Evolutionary conservation across 306 rosid species (phyloP).

Genomic region (Alnus rubra): DNA sequence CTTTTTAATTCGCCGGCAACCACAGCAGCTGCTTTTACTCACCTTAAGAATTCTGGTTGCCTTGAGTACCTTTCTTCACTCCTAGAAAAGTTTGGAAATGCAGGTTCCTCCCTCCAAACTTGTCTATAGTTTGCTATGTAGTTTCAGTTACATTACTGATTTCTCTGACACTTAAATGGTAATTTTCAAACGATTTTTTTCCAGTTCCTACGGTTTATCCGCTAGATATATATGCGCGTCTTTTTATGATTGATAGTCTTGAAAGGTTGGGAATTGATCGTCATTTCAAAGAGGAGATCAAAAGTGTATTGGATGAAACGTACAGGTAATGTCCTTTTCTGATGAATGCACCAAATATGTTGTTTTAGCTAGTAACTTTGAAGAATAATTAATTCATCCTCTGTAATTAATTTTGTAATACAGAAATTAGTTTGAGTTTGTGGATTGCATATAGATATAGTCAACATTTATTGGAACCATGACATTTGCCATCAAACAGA

Average conservation of each 20-base stretch:
- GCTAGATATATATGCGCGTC: constrained; percentile 61
- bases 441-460: too few relatives aligned
- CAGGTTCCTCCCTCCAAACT: constrained; percentile 43
- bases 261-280: constrained; percentile 68
- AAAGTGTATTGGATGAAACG: constrained; percentile 44
- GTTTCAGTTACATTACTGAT: constrained; percentile 5
- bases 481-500: constrained; percentile 40
- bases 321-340: not conserved
- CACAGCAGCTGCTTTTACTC: constrained; percentile 48
- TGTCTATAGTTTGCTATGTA: not conserved
- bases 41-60: too few relatives aligned
- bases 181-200: not conserved
- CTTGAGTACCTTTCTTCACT: constrained; percentile 46
- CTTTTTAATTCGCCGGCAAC: constrained; percentile 26
- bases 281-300: constrained; percentile 74
- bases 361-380: not conserved
- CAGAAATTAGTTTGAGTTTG: too few relatives aligned
- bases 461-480: constrained; percentile 7
- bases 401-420: not conserved
- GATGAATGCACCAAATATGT: constrained; percentile 21
- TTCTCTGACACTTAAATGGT: constrained; percentile 11
- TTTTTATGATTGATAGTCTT: constrained; percentile 70
- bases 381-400: not conserved
- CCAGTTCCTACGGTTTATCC: constrained; percentile 85
- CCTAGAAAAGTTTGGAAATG: constrained; percentile 62